A percentile compares a stretch with the other conserved stretches of the same genome.
Conservation (phyloP, 2,329 filamentous ascomycete genomes). For the Ophiostoma novo-ulmi region DNA sequence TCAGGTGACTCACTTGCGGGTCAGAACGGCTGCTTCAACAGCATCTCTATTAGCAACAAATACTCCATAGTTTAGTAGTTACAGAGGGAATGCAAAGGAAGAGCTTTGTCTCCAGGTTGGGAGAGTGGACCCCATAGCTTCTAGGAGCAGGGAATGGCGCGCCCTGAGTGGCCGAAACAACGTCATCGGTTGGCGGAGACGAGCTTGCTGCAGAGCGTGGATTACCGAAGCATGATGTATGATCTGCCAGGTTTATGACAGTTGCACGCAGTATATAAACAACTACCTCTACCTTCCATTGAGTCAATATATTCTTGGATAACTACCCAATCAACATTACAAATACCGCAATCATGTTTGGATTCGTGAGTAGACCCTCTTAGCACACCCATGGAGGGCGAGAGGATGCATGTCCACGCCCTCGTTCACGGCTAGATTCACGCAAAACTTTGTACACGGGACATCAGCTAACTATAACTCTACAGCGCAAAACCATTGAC, state of each 20-base stretch:
- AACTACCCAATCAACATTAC: background rate
- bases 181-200: background rate
- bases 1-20: background rate
- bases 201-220: slow-evolving; percentile 9
- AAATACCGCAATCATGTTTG: background rate
- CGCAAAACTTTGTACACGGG: too few relatives aligned
- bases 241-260: background rate
- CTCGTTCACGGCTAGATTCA: background rate
- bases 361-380: background rate
- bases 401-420: background rate
- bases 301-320: background rate
- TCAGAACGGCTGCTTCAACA: background rate
- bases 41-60: background rate
- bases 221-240: slow-evolving; percentile 13
- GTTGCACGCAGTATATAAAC: background rate
- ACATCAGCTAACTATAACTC: background rate
- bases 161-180: slow-evolving; percentile 8
- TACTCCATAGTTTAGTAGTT: too few relatives aligned
- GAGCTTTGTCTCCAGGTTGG: background rate
- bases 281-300: background rate
- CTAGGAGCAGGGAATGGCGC: slow-evolving; percentile 3
- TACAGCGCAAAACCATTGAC: slow-evolving; percentile 72
- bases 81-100: background rate
- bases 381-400: background rate
- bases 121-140: background rate